A percentile compares a stretch with the other conserved stretches of the same genome.
These are phyloP conservation scores for Parmelia sp. DNA, from an alignment of 495 filamentous ascomycete genomes.

Conservation along the genomic window DNA sequence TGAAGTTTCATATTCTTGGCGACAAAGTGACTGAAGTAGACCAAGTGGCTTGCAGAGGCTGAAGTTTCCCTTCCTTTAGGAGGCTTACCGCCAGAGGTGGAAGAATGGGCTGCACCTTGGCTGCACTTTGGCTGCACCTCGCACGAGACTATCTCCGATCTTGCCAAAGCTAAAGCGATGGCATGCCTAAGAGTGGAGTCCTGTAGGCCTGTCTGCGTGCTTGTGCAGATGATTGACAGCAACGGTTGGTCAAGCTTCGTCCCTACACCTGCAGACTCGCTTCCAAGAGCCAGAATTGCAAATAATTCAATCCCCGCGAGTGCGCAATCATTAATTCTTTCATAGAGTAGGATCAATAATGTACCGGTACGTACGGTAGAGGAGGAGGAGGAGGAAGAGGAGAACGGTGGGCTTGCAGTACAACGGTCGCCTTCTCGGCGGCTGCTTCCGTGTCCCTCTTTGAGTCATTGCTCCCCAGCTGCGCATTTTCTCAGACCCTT, in stretches of 20 bases:
- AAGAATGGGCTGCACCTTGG: neutral
- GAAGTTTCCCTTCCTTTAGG: neutral
- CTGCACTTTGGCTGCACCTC: neutral
- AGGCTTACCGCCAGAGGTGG: neutral
- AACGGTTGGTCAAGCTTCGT: neutral
- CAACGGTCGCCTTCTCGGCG: neutral
- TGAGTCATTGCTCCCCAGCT: too few species aligned
- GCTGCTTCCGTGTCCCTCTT: neutral
- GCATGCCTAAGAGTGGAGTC: neutral
- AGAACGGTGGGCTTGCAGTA: conserved; percentile 2
- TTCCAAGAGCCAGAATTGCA: conserved; percentile 1
- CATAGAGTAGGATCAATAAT: too few species aligned
- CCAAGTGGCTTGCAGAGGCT: neutral
- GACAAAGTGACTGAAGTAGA: neutral
- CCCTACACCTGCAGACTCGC: neutral
- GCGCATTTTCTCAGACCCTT: neutral
- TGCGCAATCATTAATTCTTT: neutral
- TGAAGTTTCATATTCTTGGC: neutral
- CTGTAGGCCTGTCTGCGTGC: neutral
- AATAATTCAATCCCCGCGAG: neutral
- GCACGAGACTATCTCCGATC: neutral
- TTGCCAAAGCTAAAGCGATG: neutral
- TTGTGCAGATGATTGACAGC: neutral
- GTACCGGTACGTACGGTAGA: neutral
- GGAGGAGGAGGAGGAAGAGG: neutral